A percentile compares a stretch with the other conserved stretches of the same genome.
These are phyloP conservation scores for Xylaria longipes DNA, from an alignment of 495 filamentous ascomycete genomes.

Conservation along the genomic window DNA sequence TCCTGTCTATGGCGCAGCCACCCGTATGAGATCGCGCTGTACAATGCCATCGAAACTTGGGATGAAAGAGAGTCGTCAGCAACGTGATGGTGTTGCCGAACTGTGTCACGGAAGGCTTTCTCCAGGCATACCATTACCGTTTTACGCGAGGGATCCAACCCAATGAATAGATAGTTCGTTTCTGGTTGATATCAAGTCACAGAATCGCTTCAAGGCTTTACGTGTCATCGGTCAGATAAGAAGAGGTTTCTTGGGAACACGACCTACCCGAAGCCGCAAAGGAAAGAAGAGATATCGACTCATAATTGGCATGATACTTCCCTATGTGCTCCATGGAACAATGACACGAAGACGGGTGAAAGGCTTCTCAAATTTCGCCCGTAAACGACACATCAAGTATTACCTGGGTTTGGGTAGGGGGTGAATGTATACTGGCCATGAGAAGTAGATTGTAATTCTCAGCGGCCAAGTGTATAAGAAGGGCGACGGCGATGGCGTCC, in stretches of 20 bases:
- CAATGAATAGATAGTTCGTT: not conserved
- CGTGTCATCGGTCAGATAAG: not conserved
- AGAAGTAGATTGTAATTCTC: not conserved
- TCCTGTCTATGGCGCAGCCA: not conserved
- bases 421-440: not conserved
- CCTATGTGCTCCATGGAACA: conserved; percentile 1
- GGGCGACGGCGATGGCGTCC: not conserved
- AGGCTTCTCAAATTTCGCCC: not conserved
- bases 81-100: conserved; percentile 11
- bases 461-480: not conserved
- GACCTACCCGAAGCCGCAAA: not conserved
- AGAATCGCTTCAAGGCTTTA: not conserved
- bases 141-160: not conserved
- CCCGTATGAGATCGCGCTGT: not conserved
- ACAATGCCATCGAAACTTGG: not conserved
- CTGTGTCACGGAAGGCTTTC: not conserved
- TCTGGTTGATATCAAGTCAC: not conserved
- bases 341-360: conserved; percentile 12
- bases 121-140: not conserved
- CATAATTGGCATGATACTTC: not conserved
- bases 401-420: not conserved
- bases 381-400: not conserved
- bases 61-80: conserved; percentile 12
- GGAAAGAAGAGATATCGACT: not conserved
- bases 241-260: not conserved